Evolutionary conservation across 2,329 filamentous ascomycete genomes (phyloP).

Genomic region (Laburnicola sp.): DNA sequence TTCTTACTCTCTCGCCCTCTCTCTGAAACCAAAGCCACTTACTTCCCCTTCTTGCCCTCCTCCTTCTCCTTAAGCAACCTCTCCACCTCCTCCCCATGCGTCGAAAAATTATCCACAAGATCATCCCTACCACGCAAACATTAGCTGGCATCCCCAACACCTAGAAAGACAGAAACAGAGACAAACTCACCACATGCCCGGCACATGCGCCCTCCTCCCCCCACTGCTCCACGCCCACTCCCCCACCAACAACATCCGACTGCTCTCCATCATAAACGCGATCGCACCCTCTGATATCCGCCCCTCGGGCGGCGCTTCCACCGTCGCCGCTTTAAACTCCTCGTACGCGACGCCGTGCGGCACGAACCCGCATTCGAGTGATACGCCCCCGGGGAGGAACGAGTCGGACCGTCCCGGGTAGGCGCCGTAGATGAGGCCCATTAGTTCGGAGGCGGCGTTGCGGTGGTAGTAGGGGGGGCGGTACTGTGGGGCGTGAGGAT

Average conservation of each 20-base stretch:
- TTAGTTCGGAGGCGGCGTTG: conserved; percentile 68
- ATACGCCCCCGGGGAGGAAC: conserved; percentile 64
- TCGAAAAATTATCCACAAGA: conserved; percentile 57
- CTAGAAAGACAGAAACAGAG: background rate
- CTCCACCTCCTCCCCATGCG: conserved; percentile 53
- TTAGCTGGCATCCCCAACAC: conserved; percentile 11
- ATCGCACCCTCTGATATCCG: conserved; percentile 56
- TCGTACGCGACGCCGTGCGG: conserved; percentile 65
- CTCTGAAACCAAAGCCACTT: background rate
- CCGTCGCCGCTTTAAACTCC: conserved; percentile 59
- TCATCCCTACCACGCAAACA: conserved; percentile 41
- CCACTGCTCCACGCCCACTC: conserved; percentile 42
- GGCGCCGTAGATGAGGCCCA: conserved; percentile 64
- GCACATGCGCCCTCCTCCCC: conserved; percentile 53
- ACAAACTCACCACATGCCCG: conserved; percentile 50
- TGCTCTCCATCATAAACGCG: conserved; percentile 67
- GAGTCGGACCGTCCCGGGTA: conserved; percentile 57
- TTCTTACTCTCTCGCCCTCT: too few relatives aligned
- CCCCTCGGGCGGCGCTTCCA: conserved; percentile 47
- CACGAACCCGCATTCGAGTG: conserved; percentile 71
- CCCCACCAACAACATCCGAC: conserved; percentile 41
- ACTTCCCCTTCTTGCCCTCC: conserved; percentile 18
- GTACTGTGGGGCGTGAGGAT: conserved; percentile 15
- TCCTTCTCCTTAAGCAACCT: conserved; percentile 46
- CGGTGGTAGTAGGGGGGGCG: conserved; percentile 64